Percentiles rank a stretch among this genome's conserved stretches.
Conservation (phyloP, 345 rosid genomes). For the Triadica sebifera region DNA sequence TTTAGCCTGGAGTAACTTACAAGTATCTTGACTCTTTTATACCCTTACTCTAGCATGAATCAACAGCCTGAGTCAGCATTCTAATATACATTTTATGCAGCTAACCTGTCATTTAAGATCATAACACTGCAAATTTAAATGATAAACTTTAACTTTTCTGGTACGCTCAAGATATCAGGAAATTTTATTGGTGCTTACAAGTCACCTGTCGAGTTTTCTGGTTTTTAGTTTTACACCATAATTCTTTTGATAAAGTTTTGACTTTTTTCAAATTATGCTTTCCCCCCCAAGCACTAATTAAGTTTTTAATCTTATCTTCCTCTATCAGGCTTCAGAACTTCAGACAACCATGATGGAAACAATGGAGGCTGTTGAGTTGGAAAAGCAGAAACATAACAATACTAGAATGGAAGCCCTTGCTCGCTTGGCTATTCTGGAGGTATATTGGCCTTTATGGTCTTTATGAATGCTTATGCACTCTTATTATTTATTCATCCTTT, state of each 20-base stretch:
- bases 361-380: conserved; percentile 86
- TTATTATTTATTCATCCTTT: neutral
- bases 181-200: neutral
- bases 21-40: neutral
- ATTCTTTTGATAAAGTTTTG: neutral
- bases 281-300: conserved; percentile 2
- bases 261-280: neutral
- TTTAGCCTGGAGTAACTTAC: neutral
- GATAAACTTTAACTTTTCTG: neutral
- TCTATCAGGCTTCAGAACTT: conserved; percentile 77
- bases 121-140: neutral
- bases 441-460: conserved; percentile 27
- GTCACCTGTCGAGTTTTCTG: neutral
- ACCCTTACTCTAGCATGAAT: neutral
- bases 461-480: conserved; percentile 12
- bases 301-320: conserved; percentile 19
- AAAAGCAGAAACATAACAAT: conserved; percentile 89
- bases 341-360: conserved; percentile 92
- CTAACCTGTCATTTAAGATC: neutral
- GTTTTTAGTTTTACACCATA: neutral
- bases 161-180: neutral
- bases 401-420: conserved; percentile 91
- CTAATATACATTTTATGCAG: neutral
- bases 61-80: neutral
- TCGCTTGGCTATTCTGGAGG: conserved; percentile 86